These are phyloP conservation scores for Rhizopogon salebrosus DNA, from an alignment of 768 basidiomycete species.

Conservation along the genomic window DNA sequence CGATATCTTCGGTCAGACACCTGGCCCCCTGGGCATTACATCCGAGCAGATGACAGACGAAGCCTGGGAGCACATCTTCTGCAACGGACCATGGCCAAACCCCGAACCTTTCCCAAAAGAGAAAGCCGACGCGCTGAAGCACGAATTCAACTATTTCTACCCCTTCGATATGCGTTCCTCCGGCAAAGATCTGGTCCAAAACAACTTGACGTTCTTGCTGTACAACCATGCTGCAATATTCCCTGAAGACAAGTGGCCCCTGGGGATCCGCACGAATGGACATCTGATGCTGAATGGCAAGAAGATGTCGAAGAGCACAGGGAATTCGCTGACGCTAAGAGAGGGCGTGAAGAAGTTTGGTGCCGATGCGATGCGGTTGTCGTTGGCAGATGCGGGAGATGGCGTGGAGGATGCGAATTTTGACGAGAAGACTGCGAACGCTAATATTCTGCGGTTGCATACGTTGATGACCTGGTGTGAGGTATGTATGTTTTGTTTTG, in stretches of 20 bases:
- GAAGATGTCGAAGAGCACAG: conserved; percentile 98
- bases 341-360: conserved; percentile 94
- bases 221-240: conserved; percentile 97
- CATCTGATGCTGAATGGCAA: conserved; percentile 96
- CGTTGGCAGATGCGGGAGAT: conserved; percentile 94
- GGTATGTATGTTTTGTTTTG: conserved; percentile 36
- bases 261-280: conserved; percentile 91
- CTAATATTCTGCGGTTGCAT: conserved; percentile 89
- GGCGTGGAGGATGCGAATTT: conserved; percentile 99
- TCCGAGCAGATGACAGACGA: conserved; percentile 96
- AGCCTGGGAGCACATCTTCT: conserved; percentile 93
- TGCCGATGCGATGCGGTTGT: conserved; percentile 88
- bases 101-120: conserved; percentile 62
- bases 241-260: conserved; percentile 80
- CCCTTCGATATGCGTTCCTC: conserved; percentile 98
- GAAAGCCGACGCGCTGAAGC: conserved; percentile 80
- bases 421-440: conserved; percentile 97
- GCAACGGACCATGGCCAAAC: conserved; percentile 70
- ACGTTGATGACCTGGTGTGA: conserved; percentile 92
- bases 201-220: conserved; percentile 89
- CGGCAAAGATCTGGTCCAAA: conserved; percentile 94
- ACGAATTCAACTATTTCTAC: conserved; percentile 95
- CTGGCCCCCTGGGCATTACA: conserved; percentile 80
- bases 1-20: conserved; percentile 71
- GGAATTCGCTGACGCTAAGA: conserved; percentile 87